Conservation (phyloP, 2,329 filamentous ascomycete genomes). For the Elsinoe ampelina region DNA sequence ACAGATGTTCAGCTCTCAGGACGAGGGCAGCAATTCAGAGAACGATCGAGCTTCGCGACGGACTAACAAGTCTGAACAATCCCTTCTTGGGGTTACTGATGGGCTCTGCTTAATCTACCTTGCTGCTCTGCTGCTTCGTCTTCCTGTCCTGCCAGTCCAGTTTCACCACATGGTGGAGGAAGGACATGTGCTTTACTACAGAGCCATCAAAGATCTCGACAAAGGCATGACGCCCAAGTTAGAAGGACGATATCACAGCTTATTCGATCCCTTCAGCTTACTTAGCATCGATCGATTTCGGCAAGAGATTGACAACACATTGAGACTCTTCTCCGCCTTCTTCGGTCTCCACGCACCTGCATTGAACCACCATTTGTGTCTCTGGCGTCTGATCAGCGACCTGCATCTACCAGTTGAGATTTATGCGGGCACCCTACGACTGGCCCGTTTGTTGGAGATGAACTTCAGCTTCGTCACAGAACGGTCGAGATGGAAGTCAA, state of each 20-base stretch:
- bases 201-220: slow-evolving; percentile 51
- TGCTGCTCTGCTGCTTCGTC: slow-evolving; percentile 61
- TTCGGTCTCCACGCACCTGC: slow-evolving; percentile 64
- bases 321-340: slow-evolving; percentile 54
- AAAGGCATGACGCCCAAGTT: slow-evolving; percentile 56
- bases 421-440: slow-evolving; percentile 49
- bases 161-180: slow-evolving; percentile 57
- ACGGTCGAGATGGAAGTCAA: slow-evolving; percentile 29
- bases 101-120: slow-evolving; percentile 73
- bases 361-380: slow-evolving; percentile 58
- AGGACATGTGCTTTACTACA: slow-evolving; percentile 62
- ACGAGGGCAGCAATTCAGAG: slow-evolving; percentile 28
- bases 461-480: slow-evolving; percentile 45
- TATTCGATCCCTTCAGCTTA: slow-evolving; percentile 45
- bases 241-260: slow-evolving; percentile 50
- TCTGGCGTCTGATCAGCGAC: slow-evolving; percentile 60
- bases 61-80: slow-evolving; percentile 42
- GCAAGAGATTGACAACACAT: slow-evolving; percentile 50
- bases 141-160: slow-evolving; percentile 68
- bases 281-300: slow-evolving; percentile 53
- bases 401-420: slow-evolving; percentile 67
- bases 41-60: slow-evolving; percentile 35
- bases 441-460: slow-evolving; percentile 45
- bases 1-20: slow-evolving; percentile 51
- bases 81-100: slow-evolving; percentile 58